These are phyloP conservation scores for Vanrija sp. DNA, from an alignment of 1,284 basidiomycete genomes.

Conservation along the genomic window DNA sequence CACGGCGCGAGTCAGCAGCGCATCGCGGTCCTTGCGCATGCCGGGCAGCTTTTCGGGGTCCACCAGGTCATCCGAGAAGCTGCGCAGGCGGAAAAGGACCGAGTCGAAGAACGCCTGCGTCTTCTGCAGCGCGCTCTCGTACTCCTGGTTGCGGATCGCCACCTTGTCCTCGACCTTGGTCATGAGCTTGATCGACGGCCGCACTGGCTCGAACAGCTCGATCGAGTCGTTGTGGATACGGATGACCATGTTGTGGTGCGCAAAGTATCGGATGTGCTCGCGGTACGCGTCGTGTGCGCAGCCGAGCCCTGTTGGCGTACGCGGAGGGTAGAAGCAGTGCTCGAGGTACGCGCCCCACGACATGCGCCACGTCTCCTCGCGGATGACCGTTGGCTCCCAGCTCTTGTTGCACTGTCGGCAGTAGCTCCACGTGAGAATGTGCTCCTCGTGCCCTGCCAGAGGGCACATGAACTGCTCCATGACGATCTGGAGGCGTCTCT, in stretches of 20 bases:
- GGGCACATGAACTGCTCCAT: slow-evolving; percentile 66
- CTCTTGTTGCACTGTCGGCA: slow-evolving; percentile 76
- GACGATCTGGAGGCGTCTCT: slow-evolving; percentile 74
- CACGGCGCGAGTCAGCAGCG: slow-evolving; percentile 66
- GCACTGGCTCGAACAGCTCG: slow-evolving; percentile 76
- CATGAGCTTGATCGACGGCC: slow-evolving; percentile 82
- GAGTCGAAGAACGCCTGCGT: slow-evolving; percentile 62
- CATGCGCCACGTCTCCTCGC: slow-evolving; percentile 76
- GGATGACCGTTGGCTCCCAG: slow-evolving; percentile 84
- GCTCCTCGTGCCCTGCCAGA: slow-evolving; percentile 56
- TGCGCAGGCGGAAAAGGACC: slow-evolving; percentile 49
- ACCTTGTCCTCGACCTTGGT: slow-evolving; percentile 81
- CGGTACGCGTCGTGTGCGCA: slow-evolving; percentile 94
- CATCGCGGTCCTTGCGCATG: slow-evolving; percentile 37
- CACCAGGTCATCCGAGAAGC: slow-evolving; percentile 44
- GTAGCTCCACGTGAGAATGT: slow-evolving; percentile 87
- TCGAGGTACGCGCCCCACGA: slow-evolving; percentile 50
- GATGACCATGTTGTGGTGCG: slow-evolving; percentile 62
- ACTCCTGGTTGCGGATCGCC: slow-evolving; percentile 85
- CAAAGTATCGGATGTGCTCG: slow-evolving; percentile 91
- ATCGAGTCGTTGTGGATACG: slow-evolving; percentile 86
- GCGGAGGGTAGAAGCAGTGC: slow-evolving; percentile 68
- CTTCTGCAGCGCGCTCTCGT: slow-evolving; percentile 67
- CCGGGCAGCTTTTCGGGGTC: slow-evolving; percentile 42
- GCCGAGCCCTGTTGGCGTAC: slow-evolving; percentile 60